These are phyloP conservation scores for Kodamaea jinghongensis DNA, from an alignment of 805 yeast species.

Conservation along the genomic window DNA sequence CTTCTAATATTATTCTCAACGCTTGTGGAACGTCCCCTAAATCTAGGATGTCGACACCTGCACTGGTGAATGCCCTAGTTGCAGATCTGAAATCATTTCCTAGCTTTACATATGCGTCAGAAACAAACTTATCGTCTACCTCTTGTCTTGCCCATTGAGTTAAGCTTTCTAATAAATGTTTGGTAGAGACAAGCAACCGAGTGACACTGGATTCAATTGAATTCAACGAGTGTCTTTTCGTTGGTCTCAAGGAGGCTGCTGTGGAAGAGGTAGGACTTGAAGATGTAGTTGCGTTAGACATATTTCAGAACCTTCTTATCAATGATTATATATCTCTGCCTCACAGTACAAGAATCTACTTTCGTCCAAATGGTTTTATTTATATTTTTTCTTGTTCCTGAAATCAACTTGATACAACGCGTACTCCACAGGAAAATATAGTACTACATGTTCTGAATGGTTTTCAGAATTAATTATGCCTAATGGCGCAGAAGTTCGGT, in stretches of 20 bases:
- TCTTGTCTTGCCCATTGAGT: conserved; percentile 85
- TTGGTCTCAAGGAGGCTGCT: conserved; percentile 9
- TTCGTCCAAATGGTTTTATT: too few species aligned
- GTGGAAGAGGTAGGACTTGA: conserved; percentile 6
- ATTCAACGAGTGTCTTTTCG: conserved; percentile 24
- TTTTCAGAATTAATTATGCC: too few species aligned
- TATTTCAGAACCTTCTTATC: background rate
- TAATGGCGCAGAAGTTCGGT: too few species aligned
- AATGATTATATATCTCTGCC: too few species aligned
- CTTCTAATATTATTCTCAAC: conserved; percentile 75
- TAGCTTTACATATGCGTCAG: conserved; percentile 84
- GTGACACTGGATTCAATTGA: conserved; percentile 79
- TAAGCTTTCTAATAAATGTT: conserved; percentile 78
- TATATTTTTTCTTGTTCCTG: too few species aligned
- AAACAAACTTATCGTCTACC: conserved; percentile 81
- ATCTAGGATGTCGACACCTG: conserved; percentile 79
- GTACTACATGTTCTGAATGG: too few species aligned
- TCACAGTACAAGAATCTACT: too few species aligned
- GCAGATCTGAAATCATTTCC: conserved; percentile 93
- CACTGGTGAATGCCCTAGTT: conserved; percentile 70
- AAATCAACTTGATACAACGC: too few species aligned
- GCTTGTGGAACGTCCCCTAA: conserved; percentile 88
- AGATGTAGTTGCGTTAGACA: conserved; percentile 9
- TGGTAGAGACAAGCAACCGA: conserved; percentile 79
- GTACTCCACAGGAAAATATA: too few species aligned